phyloP scores from a whole-genome alignment of 2,329 filamentous ascomycete species.

The Pseudocercospora ulei region DNA sequence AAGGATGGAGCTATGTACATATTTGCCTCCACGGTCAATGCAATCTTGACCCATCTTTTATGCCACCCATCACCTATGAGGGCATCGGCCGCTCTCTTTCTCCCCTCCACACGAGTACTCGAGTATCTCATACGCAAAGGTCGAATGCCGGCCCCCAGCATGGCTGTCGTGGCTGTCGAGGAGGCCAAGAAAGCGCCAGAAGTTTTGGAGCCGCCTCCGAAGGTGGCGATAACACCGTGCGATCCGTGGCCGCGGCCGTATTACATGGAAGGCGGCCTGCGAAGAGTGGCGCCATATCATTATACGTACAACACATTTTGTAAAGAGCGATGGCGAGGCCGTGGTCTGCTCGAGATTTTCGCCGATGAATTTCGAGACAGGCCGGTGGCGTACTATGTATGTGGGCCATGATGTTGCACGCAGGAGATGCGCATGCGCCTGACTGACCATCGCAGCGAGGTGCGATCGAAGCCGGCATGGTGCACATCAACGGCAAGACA shows the following conservation, averaged over 20 bases:
- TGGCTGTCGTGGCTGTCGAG: constrained; percentile 29
- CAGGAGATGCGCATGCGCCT: constrained; percentile 24
- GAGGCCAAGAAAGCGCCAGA: constrained; percentile 29
- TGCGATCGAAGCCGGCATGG: constrained; percentile 69
- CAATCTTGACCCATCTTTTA: too few relatives aligned
- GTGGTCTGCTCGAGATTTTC: constrained; percentile 77
- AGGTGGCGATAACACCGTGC: constrained; percentile 46
- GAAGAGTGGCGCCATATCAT: constrained; percentile 76
- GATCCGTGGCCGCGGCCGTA: constrained; percentile 62
- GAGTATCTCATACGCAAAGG: constrained; percentile 46
- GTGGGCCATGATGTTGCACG: constrained; percentile 24
- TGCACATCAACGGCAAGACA: constrained; percentile 67
- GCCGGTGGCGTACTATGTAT: constrained; percentile 72
- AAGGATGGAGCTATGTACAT: neutral
- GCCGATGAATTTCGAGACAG: constrained; percentile 84
- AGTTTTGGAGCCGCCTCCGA: constrained; percentile 40
- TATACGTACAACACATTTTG: constrained; percentile 92
- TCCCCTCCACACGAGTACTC: constrained; percentile 44
- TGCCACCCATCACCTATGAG: constrained; percentile 14
- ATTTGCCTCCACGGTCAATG: neutral
- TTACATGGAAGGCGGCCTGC: constrained; percentile 70
- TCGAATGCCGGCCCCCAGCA: constrained; percentile 23
- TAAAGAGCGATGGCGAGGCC: constrained; percentile 84
- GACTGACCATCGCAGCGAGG: constrained; percentile 44
- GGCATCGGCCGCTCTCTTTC: constrained; percentile 9